phyloP scores from a whole-genome alignment of 441 rosid species.

The Brassica balearica region DNA sequence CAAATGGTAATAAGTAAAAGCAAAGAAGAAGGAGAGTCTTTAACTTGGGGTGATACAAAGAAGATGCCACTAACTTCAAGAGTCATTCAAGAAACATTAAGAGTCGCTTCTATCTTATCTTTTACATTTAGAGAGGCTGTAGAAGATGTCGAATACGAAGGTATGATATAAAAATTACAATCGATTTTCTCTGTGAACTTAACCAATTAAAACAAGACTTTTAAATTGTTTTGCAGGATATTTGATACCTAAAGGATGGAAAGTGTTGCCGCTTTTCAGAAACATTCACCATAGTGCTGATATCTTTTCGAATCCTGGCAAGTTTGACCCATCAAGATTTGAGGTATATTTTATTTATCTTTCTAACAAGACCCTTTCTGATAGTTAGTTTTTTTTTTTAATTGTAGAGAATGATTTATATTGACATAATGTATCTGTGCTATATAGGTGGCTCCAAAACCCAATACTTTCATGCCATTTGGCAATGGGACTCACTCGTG shows the following conservation, averaged over 20 bases:
- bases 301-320: constrained; percentile 78
- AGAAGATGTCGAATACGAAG: constrained; percentile 92
- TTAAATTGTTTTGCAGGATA: constrained; percentile 58
- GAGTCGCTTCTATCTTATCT: constrained; percentile 90
- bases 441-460: constrained; percentile 77
- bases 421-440: constrained; percentile 10
- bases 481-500: constrained; percentile 93
- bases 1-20: constrained; percentile 67
- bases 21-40: constrained; percentile 51
- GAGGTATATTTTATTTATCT: constrained; percentile 57
- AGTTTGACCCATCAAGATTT: constrained; percentile 94
- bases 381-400: too few species aligned
- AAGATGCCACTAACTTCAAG: constrained; percentile 86
- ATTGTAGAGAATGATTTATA: constrained; percentile 2
- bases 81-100: constrained; percentile 89
- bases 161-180: constrained; percentile 31
- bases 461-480: constrained; percentile 93
- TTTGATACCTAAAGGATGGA: constrained; percentile 97
- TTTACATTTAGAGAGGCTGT: constrained; percentile 98
- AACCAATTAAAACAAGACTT: not conserved
- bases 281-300: constrained; percentile 92
- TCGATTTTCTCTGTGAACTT: not conserved
- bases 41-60: constrained; percentile 84
- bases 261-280: constrained; percentile 93
- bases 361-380: not conserved